Conservation (phyloP, 1,284 basidiomycete species). For the Sphagnurus paluster region DNA sequence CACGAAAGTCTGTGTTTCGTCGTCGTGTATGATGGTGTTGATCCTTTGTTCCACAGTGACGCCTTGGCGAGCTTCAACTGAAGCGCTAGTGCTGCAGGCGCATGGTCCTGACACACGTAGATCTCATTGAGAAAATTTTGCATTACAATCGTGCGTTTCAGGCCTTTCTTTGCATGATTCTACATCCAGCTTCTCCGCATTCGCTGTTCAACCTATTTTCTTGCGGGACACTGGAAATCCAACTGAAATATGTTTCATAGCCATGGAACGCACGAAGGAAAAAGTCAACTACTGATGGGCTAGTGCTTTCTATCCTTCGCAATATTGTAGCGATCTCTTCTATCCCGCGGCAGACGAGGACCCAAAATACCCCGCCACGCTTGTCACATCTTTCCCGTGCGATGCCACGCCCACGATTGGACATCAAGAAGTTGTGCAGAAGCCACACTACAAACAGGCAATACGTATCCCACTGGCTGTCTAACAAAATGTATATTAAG, state of each 20-base stretch:
- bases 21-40: not conserved
- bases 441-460: too few relatives aligned
- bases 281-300: slow-evolving; percentile 25
- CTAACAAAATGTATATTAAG: too few relatives aligned
- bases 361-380: too few relatives aligned
- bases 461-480: too few relatives aligned
- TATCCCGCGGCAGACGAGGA: not conserved
- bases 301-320: not conserved
- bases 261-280: slow-evolving; percentile 49
- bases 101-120: slow-evolving; percentile 98
- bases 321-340: not conserved
- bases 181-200: not conserved
- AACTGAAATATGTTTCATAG: slow-evolving; percentile 22
- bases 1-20: slow-evolving; percentile 30
- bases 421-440: too few relatives aligned
- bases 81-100: slow-evolving; percentile 96
- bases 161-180: not conserved
- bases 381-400: too few relatives aligned
- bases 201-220: not conserved
- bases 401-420: too few relatives aligned
- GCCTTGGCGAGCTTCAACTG: slow-evolving; percentile 90
- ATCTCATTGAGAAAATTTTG: slow-evolving; percentile 93
- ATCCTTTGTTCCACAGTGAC: slow-evolving; percentile 48
- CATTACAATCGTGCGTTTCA: slow-evolving; percentile 91
- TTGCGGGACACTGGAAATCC: not conserved